Evolutionary conservation across 108 stramenopile species (phyloP).

Genomic region (Cyclotella distinguenda): DNA sequence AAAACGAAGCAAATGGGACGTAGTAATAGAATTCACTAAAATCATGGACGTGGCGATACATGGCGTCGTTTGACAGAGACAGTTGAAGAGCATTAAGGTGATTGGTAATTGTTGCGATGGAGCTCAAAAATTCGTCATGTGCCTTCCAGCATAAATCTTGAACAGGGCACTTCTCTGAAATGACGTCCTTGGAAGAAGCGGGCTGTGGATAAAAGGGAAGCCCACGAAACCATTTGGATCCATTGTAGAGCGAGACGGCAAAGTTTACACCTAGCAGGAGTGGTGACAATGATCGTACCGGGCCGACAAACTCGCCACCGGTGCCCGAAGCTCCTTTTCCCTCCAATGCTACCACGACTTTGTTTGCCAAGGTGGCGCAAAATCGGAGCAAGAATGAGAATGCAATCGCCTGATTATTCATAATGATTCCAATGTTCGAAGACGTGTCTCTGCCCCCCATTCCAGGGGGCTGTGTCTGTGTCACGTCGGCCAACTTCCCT

Average conservation of each 20-base stretch:
- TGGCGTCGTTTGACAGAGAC: neutral
- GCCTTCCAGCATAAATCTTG: constrained; percentile 23
- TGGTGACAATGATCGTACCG: constrained; percentile 25
- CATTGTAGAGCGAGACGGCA: constrained; percentile 19
- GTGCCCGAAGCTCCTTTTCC: neutral
- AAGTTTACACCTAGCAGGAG: constrained; percentile 34
- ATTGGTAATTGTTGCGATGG: constrained; percentile 27
- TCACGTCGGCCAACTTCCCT: constrained; percentile 13
- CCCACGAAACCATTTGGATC: constrained; percentile 44
- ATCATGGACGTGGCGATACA: constrained; percentile 14
- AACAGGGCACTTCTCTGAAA: neutral
- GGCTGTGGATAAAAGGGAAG: constrained; percentile 9
- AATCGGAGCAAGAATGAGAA: constrained; percentile 41
- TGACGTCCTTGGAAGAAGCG: neutral
- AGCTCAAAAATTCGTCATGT: constrained; percentile 25
- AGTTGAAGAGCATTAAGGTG: constrained; percentile 14
- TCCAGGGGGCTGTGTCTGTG: neutral
- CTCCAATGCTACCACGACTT: constrained; percentile 1
- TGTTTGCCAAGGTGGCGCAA: constrained; percentile 19
- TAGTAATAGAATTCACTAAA: constrained; percentile 30
- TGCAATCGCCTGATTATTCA: constrained; percentile 34
- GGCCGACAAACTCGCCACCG: constrained; percentile 2
- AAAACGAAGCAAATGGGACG: constrained; percentile 32
- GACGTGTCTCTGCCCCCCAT: constrained; percentile 2
- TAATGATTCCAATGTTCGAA: constrained; percentile 18